A percentile compares a stretch with the other conserved stretches of the same genome.
phyloP scores from a whole-genome alignment of 2,329 filamentous ascomycete species.

The Calonectria pseudoturangicola region DNA sequence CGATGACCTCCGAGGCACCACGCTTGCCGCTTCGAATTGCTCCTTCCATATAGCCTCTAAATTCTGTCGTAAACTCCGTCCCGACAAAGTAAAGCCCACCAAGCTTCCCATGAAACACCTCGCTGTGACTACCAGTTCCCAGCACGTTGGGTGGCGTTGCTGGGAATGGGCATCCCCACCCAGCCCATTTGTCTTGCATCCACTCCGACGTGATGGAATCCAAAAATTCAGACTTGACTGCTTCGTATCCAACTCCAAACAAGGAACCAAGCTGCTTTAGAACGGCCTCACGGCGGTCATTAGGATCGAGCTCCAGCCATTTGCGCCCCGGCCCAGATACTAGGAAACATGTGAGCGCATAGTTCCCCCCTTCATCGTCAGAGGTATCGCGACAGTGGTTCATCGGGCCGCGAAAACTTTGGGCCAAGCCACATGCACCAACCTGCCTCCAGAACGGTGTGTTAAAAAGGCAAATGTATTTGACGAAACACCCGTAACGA shows the following conservation, averaged over 20 bases:
- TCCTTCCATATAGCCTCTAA: conserved; percentile 45
- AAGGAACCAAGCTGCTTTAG: conserved; percentile 31
- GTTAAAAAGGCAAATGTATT: conserved; percentile 41
- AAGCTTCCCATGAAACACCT: neutral
- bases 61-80: conserved; percentile 39
- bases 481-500: conserved; percentile 42
- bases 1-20: conserved; percentile 30
- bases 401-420: conserved; percentile 37
- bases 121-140: neutral
- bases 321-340: conserved; percentile 14
- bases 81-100: conserved; percentile 42
- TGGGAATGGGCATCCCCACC: conserved; percentile 36
- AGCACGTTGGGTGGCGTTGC: conserved; percentile 7
- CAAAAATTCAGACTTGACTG: conserved; percentile 31
- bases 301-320: conserved; percentile 9
- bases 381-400: conserved; percentile 36
- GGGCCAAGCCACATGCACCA: conserved; percentile 38
- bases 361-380: conserved; percentile 29
- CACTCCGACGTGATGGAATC: conserved; percentile 32
- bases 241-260: conserved; percentile 28
- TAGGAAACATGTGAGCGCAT: conserved; percentile 33
- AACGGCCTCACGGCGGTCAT: conserved; percentile 5
- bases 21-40: conserved; percentile 41
- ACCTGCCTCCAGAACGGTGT: conserved; percentile 38
- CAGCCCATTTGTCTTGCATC: conserved; percentile 39